Conservation (phyloP, 2,329 filamentous ascomycete species). For the Diaporthe amygdali region DNA sequence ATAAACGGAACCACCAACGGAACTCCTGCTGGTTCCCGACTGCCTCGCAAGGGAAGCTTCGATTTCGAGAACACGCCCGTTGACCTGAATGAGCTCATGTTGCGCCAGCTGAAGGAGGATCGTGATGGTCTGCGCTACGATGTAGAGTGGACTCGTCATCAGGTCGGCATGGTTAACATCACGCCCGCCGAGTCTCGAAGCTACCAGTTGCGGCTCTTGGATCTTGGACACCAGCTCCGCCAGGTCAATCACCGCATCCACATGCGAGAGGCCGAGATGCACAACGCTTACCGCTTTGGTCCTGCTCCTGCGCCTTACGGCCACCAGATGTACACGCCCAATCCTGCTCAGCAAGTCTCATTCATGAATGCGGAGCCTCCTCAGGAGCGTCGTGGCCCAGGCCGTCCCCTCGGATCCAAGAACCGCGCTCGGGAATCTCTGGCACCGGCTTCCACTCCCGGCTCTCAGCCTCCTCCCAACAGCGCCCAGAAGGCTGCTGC, state of each 20-base stretch:
- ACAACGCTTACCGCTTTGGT: constrained; percentile 25
- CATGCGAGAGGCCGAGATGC: constrained; percentile 38
- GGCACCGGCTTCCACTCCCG: background rate
- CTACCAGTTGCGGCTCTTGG: constrained; percentile 47
- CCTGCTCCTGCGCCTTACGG: background rate
- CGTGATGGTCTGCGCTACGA: constrained; percentile 48
- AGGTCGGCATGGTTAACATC: constrained; percentile 36
- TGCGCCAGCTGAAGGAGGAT: constrained; percentile 47
- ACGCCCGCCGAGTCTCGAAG: constrained; percentile 47
- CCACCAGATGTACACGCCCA: background rate
- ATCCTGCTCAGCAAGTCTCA: background rate
- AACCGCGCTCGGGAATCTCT: background rate
- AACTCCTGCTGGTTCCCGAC: background rate
- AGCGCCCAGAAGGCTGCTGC: constrained; percentile 23
- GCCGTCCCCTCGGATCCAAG: constrained; percentile 23
- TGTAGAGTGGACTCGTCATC: constrained; percentile 44
- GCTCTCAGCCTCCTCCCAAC: background rate
- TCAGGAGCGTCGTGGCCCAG: constrained; percentile 25
- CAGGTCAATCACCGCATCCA: constrained; percentile 47
- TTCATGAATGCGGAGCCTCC: constrained; percentile 17
- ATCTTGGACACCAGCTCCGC: constrained; percentile 50
- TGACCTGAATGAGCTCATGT: constrained; percentile 36
- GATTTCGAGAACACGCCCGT: constrained; percentile 23
- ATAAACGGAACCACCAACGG: background rate
- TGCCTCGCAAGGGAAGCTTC: background rate